phyloP scores from a whole-genome alignment of 495 filamentous ascomycete species.

The Penicillium waksmanii region DNA sequence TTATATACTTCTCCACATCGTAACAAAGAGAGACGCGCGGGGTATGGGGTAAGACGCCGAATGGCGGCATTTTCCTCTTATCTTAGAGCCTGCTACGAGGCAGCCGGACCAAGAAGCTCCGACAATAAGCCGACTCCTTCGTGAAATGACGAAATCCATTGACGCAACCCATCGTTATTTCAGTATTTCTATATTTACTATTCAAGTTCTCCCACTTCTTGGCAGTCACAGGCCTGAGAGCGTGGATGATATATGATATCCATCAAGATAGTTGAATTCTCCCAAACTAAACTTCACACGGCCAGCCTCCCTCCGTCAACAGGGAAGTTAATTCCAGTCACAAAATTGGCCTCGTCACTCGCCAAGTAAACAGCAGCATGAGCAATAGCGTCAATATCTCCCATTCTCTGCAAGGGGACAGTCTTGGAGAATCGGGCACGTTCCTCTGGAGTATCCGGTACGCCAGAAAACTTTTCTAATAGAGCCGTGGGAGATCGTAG shows the following conservation, averaged over 20 bases:
- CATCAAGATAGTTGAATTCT: neutral
- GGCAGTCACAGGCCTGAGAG: neutral
- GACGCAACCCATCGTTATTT: too few relatives aligned
- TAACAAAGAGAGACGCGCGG: too few relatives aligned
- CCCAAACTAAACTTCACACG: neutral
- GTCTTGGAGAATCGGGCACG: constrained; percentile 59
- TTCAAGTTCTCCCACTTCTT: too few relatives aligned
- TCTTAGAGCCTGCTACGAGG: too few relatives aligned
- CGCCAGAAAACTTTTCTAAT: constrained; percentile 61
- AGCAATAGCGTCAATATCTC: neutral
- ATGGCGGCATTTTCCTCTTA: too few relatives aligned
- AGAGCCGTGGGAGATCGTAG: constrained; percentile 57
- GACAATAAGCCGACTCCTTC: too few relatives aligned
- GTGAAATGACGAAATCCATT: too few relatives aligned
- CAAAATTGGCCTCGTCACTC: neutral
- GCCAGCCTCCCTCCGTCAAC: constrained; percentile 2
- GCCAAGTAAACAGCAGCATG: constrained; percentile 4
- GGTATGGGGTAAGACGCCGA: too few relatives aligned
- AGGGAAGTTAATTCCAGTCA: neutral
- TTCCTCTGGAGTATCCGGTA: constrained; percentile 61
- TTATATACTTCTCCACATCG: too few relatives aligned
- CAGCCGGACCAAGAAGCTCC: too few relatives aligned
- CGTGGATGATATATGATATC: neutral
- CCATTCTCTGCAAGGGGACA: constrained; percentile 49
- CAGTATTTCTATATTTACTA: too few relatives aligned